These are phyloP conservation scores for Leccinum fibrillosum DNA, from an alignment of 768 basidiomycete species.

Conservation along the genomic window DNA sequence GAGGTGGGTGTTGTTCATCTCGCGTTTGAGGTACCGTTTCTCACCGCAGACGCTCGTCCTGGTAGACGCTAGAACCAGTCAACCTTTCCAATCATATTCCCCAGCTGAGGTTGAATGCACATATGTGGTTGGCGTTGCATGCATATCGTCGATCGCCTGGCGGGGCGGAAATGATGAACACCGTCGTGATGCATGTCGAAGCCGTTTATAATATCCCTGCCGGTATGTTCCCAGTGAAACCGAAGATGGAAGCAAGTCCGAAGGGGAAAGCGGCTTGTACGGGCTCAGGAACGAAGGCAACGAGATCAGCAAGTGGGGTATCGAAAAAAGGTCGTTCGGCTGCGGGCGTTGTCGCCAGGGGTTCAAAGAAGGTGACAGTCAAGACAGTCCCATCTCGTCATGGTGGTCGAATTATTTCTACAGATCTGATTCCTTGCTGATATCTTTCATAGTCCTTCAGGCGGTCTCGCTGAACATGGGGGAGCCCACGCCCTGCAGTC, in stretches of 20 bases:
- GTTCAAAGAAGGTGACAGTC: slow-evolving; percentile 7
- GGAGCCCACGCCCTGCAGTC: slow-evolving; percentile 1
- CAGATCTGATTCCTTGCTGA: neutral
- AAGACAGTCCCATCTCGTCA: slow-evolving; percentile 44
- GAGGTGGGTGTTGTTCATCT: slow-evolving; percentile 36
- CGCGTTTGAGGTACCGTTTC: neutral
- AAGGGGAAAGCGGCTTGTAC: slow-evolving; percentile 23
- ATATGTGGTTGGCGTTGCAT: slow-evolving; percentile 71
- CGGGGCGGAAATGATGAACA: slow-evolving; percentile 35
- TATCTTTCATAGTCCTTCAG: slow-evolving; percentile 6
- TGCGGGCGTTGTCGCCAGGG: neutral
- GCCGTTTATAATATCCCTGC: slow-evolving; percentile 51
- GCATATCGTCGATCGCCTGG: slow-evolving; percentile 53
- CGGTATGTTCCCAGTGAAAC: slow-evolving; percentile 30
- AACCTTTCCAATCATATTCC: slow-evolving; percentile 26
- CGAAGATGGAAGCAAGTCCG: slow-evolving; percentile 8
- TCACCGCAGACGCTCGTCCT: neutral
- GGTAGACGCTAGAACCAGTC: slow-evolving; percentile 32
- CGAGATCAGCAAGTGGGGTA: slow-evolving; percentile 1
- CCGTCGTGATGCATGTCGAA: slow-evolving; percentile 51
- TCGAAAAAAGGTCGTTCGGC: slow-evolving; percentile 39
- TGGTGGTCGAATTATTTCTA: slow-evolving; percentile 24
- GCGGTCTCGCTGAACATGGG: slow-evolving; percentile 18
- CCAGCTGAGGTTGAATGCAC: slow-evolving; percentile 53
- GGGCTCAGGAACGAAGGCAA: slow-evolving; percentile 12